Evolutionary conservation across 2,329 filamentous ascomycete genomes (phyloP).

Genomic region (Trichoderma atrobrunneum): DNA sequence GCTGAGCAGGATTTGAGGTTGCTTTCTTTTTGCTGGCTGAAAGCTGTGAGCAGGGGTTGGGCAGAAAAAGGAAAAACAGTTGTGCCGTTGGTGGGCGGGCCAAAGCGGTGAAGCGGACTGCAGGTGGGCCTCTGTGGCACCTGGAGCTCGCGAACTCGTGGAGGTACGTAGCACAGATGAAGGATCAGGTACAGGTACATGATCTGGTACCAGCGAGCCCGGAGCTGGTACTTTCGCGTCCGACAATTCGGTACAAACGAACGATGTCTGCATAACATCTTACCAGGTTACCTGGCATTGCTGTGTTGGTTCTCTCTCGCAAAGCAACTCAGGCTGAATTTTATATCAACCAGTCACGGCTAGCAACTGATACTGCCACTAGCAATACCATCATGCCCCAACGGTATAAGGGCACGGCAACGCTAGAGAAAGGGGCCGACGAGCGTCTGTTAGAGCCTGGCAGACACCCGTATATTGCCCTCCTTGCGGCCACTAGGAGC

Average conservation of each 20-base stretch:
- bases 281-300: background rate
- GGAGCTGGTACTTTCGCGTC: background rate
- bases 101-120: conserved; percentile 14
- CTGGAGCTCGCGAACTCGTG: conserved; percentile 1
- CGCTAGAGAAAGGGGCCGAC: background rate
- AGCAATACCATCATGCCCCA: background rate
- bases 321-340: background rate
- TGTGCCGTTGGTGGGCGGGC: conserved; percentile 12
- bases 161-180: background rate
- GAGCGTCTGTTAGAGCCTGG: background rate
- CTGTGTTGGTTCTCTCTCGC: background rate
- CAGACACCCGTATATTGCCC: background rate
- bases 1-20: background rate
- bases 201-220: background rate
- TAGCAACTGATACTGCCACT: background rate
- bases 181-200: background rate
- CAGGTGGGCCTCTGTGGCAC: conserved; percentile 1
- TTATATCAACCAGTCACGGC: background rate
- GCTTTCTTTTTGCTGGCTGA: background rate
- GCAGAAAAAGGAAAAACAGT: conserved; percentile 20
- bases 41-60: conserved; percentile 11
- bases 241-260: background rate
- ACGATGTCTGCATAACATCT: background rate
- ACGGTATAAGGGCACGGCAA: background rate
- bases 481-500: background rate